Evolutionary conservation across 805 yeast genomes (phyloP).

Genomic region (Sugiyamaella valdiviana): DNA sequence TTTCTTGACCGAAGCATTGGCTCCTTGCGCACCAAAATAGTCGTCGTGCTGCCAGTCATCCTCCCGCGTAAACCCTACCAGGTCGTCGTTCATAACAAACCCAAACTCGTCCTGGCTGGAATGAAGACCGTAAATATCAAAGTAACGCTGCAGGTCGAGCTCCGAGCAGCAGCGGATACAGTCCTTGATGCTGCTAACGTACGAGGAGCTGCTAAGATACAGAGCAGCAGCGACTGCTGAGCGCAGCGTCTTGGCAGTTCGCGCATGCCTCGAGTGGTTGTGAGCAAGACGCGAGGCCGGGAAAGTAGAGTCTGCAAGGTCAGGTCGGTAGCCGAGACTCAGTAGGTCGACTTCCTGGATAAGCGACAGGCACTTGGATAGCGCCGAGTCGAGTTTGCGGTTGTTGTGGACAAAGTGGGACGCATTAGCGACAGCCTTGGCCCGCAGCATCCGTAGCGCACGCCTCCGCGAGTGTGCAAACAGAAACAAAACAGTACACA

Average conservation of each 20-base stretch:
- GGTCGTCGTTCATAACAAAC: conserved; percentile 5
- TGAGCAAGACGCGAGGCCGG: conserved; percentile 10
- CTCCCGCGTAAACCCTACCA: conserved; percentile 5
- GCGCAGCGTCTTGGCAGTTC: conserved; percentile 31
- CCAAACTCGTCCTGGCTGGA: conserved; percentile 20
- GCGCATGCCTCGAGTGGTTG: conserved; percentile 4
- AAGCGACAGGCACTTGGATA: conserved; percentile 22
- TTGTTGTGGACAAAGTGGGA: conserved; percentile 21
- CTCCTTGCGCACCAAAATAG: conserved; percentile 23
- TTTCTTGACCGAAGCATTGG: conserved; percentile 22
- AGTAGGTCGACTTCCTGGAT: conserved; percentile 30
- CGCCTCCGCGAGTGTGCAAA: conserved; percentile 32
- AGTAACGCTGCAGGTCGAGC: conserved; percentile 37
- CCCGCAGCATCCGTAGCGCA: conserved; percentile 26
- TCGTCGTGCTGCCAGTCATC: conserved; percentile 8
- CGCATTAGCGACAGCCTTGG: conserved; percentile 25
- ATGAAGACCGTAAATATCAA: conserved; percentile 39
- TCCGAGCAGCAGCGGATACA: conserved; percentile 30
- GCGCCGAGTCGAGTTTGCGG: conserved; percentile 27
- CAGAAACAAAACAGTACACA: conserved; percentile 26
- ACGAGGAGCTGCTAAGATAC: conserved; percentile 31
- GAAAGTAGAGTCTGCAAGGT: conserved; percentile 5
- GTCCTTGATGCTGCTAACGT: conserved; percentile 26
- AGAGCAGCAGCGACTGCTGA: conserved; percentile 26
- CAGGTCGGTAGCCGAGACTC: conserved; percentile 23